These are phyloP conservation scores for Podila epicladia DNA, from an alignment of 192 early-diverging fungal species.

Conservation along the genomic window DNA sequence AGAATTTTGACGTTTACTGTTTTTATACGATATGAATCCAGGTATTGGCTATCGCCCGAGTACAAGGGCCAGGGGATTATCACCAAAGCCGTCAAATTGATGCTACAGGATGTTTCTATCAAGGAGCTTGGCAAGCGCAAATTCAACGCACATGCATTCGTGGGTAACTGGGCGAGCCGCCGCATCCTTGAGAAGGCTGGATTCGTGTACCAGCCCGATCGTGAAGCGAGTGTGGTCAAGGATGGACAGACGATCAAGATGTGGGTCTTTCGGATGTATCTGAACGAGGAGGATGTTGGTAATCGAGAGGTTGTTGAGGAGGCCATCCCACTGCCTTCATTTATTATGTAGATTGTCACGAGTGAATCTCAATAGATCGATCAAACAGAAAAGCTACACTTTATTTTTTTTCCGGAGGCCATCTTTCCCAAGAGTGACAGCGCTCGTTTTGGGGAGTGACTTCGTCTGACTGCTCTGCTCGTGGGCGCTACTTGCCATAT, in stretches of 20 bases:
- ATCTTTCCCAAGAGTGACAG: too few species aligned
- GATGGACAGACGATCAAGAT: background rate
- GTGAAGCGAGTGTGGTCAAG: background rate
- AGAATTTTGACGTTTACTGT: background rate
- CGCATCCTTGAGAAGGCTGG: constrained; percentile 36
- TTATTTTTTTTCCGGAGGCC: too few species aligned
- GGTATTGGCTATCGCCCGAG: constrained; percentile 39
- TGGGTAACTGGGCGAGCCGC: constrained; percentile 38
- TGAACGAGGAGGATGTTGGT: constrained; percentile 18
- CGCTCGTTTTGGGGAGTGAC: too few species aligned
- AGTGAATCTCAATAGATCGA: too few species aligned
- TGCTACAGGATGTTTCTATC: constrained; percentile 17
- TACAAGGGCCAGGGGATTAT: constrained; percentile 40
- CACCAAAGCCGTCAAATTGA: constrained; percentile 25
- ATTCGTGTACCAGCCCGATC: constrained; percentile 19
- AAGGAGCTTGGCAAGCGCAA: constrained; percentile 41
- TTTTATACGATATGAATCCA: background rate
- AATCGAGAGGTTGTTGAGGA: background rate
- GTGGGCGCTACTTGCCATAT: too few species aligned
- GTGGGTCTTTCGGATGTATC: constrained; percentile 19
- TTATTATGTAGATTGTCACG: background rate
- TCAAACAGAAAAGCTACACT: too few species aligned
- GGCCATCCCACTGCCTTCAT: background rate
- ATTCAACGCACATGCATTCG: constrained; percentile 19
- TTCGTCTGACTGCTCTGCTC: too few species aligned